A percentile compares a stretch with the other conserved stretches of the same genome.
Conservation (phyloP, 305 asterid genomes). For the Andrographis paniculata region DNA sequence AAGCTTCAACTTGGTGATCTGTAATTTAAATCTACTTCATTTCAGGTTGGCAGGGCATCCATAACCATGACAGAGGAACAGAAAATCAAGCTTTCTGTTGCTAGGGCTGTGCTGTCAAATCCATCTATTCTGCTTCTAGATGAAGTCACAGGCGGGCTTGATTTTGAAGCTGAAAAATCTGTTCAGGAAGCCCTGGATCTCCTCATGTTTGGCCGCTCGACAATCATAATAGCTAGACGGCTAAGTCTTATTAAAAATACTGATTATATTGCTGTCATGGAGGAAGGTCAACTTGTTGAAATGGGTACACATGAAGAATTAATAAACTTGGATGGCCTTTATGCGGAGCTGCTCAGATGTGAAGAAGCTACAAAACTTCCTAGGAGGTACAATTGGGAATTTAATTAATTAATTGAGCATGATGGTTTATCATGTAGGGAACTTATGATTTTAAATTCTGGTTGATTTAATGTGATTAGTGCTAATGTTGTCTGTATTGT, state of each 20-base stretch:
- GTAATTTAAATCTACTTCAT: too few species aligned
- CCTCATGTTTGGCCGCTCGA: conserved; percentile 95
- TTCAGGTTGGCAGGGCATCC: too few species aligned
- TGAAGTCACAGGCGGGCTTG: conserved; percentile 59
- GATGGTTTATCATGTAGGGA: too few species aligned
- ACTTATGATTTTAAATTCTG: conserved; percentile 11
- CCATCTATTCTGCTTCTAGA: conserved; percentile 52
- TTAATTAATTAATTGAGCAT: too few species aligned
- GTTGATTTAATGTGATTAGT: conserved; percentile 11
- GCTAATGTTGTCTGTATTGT: conserved; percentile 1
- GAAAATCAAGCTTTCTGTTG: conserved; percentile 56
- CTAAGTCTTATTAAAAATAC: conserved; percentile 93
- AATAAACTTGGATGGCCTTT: conserved; percentile 72
- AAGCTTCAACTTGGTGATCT: too few species aligned
- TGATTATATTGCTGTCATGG: conserved; percentile 86
- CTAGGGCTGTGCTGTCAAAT: conserved; percentile 59
- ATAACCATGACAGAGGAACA: conserved; percentile 63
- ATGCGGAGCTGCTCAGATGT: conserved; percentile 82
- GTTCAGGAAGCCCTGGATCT: conserved; percentile 99
- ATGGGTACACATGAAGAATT: conserved; percentile 93
- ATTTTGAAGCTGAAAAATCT: conserved; percentile 86
- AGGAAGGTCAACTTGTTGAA: conserved; percentile 81
- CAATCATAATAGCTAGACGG: conserved; percentile 92
- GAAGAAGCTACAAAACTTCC: conserved; percentile 99
- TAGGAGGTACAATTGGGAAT: conserved; percentile 89